A percentile compares a stretch with the other conserved stretches of the same genome.
These are phyloP conservation scores for Pleurotus cornucopiae DNA, from an alignment of 768 basidiomycete species.

Conservation along the genomic window DNA sequence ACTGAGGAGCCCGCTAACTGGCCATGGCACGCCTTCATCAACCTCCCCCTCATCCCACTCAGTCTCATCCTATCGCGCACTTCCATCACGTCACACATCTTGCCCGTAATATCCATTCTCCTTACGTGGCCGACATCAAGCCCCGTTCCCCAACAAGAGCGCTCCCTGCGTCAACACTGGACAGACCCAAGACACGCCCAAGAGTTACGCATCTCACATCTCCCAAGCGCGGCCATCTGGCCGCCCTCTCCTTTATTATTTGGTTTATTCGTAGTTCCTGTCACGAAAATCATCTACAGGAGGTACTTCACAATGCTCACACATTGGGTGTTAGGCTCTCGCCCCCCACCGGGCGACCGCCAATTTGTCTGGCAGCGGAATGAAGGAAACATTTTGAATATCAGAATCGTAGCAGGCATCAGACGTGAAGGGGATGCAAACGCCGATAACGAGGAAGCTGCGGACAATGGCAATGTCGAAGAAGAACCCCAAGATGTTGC, in stretches of 20 bases:
- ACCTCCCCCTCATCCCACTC: slow-evolving; percentile 70
- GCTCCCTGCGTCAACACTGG: slow-evolving; percentile 29
- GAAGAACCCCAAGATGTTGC: slow-evolving; percentile 36
- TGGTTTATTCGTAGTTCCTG: slow-evolving; percentile 47
- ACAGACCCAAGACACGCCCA: slow-evolving; percentile 25
- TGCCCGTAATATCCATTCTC: slow-evolving; percentile 40
- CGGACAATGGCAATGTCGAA: slow-evolving; percentile 15
- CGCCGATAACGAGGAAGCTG: slow-evolving; percentile 15
- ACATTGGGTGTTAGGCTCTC: slow-evolving; percentile 38
- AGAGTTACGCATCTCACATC: slow-evolving; percentile 25
- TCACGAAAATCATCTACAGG: slow-evolving; percentile 42
- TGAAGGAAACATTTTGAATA: slow-evolving; percentile 10
- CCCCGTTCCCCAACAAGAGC: slow-evolving; percentile 26
- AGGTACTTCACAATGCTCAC: slow-evolving; percentile 35
- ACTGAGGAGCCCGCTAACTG: slow-evolving; percentile 68
- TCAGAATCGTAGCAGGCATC: slow-evolving; percentile 12
- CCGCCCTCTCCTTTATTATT: slow-evolving; percentile 60
- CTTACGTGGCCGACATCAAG: slow-evolving; percentile 42
- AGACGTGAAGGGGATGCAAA: slow-evolving; percentile 10
- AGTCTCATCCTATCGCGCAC: slow-evolving; percentile 63
- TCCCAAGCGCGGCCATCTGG: slow-evolving; percentile 30
- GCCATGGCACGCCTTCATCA: slow-evolving; percentile 73
- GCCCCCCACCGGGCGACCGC: slow-evolving; percentile 17
- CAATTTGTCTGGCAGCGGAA: slow-evolving; percentile 15
- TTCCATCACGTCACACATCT: slow-evolving; percentile 26